Conservation (phyloP, 139 green algal genomes). For the Chlorella ohadii region DNA sequence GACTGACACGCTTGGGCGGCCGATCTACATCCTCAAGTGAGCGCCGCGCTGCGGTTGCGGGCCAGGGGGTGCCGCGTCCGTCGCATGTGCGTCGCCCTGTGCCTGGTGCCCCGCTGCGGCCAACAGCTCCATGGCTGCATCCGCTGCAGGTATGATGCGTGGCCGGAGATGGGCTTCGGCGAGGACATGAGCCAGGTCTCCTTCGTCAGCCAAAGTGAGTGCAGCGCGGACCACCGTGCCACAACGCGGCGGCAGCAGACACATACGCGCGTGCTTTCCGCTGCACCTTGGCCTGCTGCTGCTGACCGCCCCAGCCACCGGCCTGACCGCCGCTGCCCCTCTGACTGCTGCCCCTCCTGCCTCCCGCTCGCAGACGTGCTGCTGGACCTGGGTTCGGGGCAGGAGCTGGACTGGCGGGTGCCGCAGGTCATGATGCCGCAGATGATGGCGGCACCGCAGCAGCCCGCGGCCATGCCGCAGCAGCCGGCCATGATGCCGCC, state of each 20-base stretch:
- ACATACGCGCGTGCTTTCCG: background rate
- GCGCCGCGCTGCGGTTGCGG: too few relatives aligned
- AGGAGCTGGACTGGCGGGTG: conserved; percentile 34
- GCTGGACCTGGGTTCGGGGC: conserved; percentile 3
- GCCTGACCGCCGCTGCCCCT: background rate
- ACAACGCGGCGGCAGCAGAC: background rate
- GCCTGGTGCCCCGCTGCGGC: too few relatives aligned
- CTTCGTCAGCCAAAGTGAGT: conserved; percentile 33
- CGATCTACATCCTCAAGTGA: conserved; percentile 36
- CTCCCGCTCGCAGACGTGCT: conserved; percentile 17
- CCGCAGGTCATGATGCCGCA: conserved; percentile 7
- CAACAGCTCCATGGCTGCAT: too few relatives aligned
- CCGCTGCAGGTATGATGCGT: conserved; percentile 30
- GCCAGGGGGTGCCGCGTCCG: background rate
- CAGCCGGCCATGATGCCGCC: background rate
- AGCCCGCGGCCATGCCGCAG: conserved; percentile 8
- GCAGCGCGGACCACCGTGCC: background rate
- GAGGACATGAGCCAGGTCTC: conserved; percentile 31
- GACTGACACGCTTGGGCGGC: conserved; percentile 22
- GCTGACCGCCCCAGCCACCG: too few relatives aligned
- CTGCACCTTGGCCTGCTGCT: too few relatives aligned
- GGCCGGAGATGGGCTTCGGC: conserved; percentile 36
- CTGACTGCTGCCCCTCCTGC: background rate
- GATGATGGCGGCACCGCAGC: conserved; percentile 16
- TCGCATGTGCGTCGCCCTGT: too few relatives aligned